Base-by-base conservation (phyloP, 2,329 filamentous ascomycete species). In the Pseudogymnoascus sp. region DNA sequence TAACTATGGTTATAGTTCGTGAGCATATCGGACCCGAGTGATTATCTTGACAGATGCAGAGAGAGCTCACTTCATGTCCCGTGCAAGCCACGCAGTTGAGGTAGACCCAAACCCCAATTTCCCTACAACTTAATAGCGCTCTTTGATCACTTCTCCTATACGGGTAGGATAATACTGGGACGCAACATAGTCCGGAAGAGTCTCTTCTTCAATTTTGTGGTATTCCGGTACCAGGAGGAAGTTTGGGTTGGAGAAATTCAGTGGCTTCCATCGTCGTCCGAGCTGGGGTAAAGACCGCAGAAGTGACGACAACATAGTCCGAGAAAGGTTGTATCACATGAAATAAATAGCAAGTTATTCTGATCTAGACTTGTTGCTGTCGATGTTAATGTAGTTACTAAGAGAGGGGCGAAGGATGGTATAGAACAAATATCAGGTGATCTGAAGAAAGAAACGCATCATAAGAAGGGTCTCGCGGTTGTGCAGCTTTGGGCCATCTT, bases 1-100 rank as follows among this genome's bases (percentile, higher is more conserved):
- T 64, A 62, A 25, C 66, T 67, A 63, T 63, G 59, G 37, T 56
- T 34, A 23, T 34, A 64, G 63, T 61, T 62, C 25, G 28, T 56
- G 25, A 56, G 50, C 10, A 18, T 31, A 56, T n/a, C 46, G 59
- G 59, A 65, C 6, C 56, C 28, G 46, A 36, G 59, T 59, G 12
- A 71, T 63, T 25, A 67, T 40, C 38, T 63, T 34, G 60, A 63
- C 62, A 61, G 40, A 64, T 60, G 59, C 16, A 63, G 64, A 16
- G n/a, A 28, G n/a, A 18, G 50, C 65, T 65, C 66, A 61, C 67
- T 50, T 65, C 25, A 65, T 62, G 60, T 69, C 67, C 53, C 66
- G 53, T 10, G 61, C 64, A 16, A 69, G 65, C 67, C 68, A 69
- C 2, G 66, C 67, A 6, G 67, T 69, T 14, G 68, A 69, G n/a